These are phyloP conservation scores for Gossypium davidsonii DNA, from an alignment of 441 rosid species.

Conservation along the genomic window DNA sequence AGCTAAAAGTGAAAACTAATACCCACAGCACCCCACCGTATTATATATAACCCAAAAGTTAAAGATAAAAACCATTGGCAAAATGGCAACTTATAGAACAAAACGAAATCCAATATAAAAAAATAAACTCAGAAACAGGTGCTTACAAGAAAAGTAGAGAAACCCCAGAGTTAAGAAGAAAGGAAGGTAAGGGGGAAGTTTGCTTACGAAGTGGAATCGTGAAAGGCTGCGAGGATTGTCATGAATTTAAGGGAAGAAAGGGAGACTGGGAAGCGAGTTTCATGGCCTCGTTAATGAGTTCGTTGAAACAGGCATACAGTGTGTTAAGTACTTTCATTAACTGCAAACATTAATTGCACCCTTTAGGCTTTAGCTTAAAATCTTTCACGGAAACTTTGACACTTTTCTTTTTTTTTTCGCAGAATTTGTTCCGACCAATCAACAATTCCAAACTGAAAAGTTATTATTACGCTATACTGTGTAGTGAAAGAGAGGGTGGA, in stretches of 20 bases:
- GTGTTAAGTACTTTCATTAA: not conserved
- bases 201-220: not conserved
- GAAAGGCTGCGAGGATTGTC: not conserved
- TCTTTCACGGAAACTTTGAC: not conserved
- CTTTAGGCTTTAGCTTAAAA: not conserved
- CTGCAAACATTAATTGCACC: not conserved
- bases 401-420: not conserved
- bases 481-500: not conserved
- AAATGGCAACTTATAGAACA: not conserved
- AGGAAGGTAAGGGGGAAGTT: not conserved
- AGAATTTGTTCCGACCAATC: not conserved
- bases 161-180: not conserved
- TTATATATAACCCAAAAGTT: not conserved
- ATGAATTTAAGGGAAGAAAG: not conserved
- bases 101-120: not conserved
- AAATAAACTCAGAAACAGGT: not conserved
- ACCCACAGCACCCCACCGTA: not conserved
- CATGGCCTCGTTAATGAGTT: conserved; percentile 13
- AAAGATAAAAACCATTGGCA: conserved; percentile 5
- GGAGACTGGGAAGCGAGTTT: not conserved
- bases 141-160: not conserved
- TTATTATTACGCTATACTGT: not conserved
- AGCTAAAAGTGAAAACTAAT: not conserved
- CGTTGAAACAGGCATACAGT: conserved; percentile 6
- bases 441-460: not conserved